Base-by-base conservation (phyloP, 148 eudicot species). In the Rhododendron simsii region DNA sequence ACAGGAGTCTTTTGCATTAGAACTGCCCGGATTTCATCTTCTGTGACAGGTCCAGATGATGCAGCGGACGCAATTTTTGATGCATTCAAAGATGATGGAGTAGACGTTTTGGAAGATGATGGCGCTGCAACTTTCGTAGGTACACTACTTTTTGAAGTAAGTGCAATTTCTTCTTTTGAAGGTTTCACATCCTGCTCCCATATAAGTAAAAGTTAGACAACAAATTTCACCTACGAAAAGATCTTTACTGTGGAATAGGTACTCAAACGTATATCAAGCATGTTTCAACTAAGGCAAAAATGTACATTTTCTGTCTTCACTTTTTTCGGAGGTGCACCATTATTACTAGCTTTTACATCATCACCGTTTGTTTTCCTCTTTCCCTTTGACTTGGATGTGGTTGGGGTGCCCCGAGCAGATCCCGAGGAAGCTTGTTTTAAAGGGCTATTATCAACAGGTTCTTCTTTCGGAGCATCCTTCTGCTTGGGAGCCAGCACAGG, bases 1-100 rank as follows among this genome's bases (percentile, higher is more conserved):
- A 97, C 92, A 26, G 94, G 93, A 37, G 92, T 92, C 87, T 90
- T 93, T 85, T 93, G 96, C 87, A 90, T 4, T 75, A 97, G 84
- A 41, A 97, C 99, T 12, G 93, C 95, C 86, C 93, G 92, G 28
- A 97, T 97, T 90, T 97, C 99, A 45, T 97, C 98, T 90, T 95
- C 99, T 28, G 95, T 83, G 83, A 97, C 99, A 87, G 98, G 98
- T 81, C 95, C 98, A 26, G 95, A 83, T 61, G 94, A 86, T 45
- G 89, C 84, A 30, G 88, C 26, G 55, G 93, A 51, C 35, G 88
- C 89, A 69, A 89, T 35, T 88, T 47, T 47, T 9, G 11, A 47
- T 47, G 50, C 50, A 47, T 90, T 93, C n/a, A 90, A 63, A 81
- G 96, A 51, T 59, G 90, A 51, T 11, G 93, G 77, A 47, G 50